phyloP scores from a whole-genome alignment of 371 early-diverging fungal species.

The Mortierella sp. region DNA sequence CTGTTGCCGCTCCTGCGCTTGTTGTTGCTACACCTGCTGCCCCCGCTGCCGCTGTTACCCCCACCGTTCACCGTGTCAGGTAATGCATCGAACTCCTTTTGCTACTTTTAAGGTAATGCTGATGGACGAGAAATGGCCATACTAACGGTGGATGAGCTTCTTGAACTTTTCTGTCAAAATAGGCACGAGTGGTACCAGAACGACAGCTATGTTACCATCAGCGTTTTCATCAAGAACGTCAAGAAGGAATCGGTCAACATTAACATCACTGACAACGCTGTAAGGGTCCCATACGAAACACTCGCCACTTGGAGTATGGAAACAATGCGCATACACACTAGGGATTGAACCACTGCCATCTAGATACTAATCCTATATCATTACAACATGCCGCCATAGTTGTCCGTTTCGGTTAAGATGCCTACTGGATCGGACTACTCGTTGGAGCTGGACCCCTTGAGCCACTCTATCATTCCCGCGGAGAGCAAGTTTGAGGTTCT shows the following conservation, averaged over 20 bases:
- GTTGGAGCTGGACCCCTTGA: conserved; percentile 87
- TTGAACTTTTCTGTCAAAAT: neutral
- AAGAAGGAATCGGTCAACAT: conserved; percentile 77
- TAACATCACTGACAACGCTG: conserved; percentile 71
- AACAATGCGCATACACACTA: too few species aligned
- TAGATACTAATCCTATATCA: too few species aligned
- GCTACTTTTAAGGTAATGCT: neutral
- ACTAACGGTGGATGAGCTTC: neutral
- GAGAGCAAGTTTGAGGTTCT: conserved; percentile 81
- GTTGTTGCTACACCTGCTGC: conserved; percentile 10
- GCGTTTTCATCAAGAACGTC: conserved; percentile 92
- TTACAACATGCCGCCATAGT: conserved; percentile 9
- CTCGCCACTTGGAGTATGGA: neutral
- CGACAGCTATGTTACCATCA: conserved; percentile 87
- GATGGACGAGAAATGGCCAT: neutral
- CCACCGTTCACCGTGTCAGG: conserved; percentile 47
- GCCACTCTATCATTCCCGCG: conserved; percentile 80
- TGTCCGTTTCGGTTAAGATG: conserved; percentile 83
- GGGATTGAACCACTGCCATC: too few species aligned
- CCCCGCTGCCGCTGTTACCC: conserved; percentile 28
- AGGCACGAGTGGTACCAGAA: conserved; percentile 99
- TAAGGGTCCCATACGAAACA: conserved; percentile 45
- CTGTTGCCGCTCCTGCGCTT: conserved; percentile 14
- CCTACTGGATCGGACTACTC: conserved; percentile 84
- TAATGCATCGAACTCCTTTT: neutral